These are phyloP conservation scores for Monilinia laxa DNA, from an alignment of 2,329 filamentous ascomycete genomes.

Conservation along the genomic window DNA sequence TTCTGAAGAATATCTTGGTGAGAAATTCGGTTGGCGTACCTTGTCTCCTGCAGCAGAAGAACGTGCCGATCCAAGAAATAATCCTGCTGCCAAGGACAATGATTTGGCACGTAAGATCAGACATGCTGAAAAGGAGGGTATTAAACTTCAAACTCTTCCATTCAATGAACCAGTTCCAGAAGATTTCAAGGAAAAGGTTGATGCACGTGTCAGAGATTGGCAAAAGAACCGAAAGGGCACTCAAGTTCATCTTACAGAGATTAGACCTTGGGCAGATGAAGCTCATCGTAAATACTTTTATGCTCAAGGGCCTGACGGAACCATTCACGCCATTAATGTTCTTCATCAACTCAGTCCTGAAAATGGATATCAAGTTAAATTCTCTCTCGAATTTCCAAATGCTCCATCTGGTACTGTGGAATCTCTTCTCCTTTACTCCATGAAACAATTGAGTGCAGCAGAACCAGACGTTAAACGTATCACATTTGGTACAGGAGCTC, in stretches of 20 bases:
- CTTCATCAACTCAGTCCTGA: constrained; percentile 76
- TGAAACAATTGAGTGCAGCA: constrained; percentile 53
- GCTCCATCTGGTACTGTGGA: constrained; percentile 88
- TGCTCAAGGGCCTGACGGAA: constrained; percentile 69
- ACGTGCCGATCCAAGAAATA: constrained; percentile 72
- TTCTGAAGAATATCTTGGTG: constrained; percentile 76
- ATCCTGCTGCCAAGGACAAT: constrained; percentile 64
- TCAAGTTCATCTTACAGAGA: constrained; percentile 88
- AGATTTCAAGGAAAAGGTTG: constrained; percentile 66
- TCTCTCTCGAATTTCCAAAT: constrained; percentile 88
- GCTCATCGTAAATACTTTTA: constrained; percentile 85
- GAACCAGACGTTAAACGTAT: constrained; percentile 62
- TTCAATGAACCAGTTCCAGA: constrained; percentile 62
- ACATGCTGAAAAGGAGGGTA: constrained; percentile 80
- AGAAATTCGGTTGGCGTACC: constrained; percentile 81
- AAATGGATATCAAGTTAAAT: constrained; percentile 93
- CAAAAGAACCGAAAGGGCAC: constrained; percentile 74
- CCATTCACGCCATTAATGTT: constrained; percentile 74
- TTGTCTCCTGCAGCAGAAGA: constrained; percentile 88
- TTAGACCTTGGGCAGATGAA: constrained; percentile 82
- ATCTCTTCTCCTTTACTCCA: constrained; percentile 70
- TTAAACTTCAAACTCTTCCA: constrained; percentile 74
- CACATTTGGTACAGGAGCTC: constrained; percentile 85
- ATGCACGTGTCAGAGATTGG: constrained; percentile 77
- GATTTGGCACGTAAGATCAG: constrained; percentile 80